Base-by-base conservation (phyloP, 140 eudicot species). In the Stevia rebaudiana region DNA sequence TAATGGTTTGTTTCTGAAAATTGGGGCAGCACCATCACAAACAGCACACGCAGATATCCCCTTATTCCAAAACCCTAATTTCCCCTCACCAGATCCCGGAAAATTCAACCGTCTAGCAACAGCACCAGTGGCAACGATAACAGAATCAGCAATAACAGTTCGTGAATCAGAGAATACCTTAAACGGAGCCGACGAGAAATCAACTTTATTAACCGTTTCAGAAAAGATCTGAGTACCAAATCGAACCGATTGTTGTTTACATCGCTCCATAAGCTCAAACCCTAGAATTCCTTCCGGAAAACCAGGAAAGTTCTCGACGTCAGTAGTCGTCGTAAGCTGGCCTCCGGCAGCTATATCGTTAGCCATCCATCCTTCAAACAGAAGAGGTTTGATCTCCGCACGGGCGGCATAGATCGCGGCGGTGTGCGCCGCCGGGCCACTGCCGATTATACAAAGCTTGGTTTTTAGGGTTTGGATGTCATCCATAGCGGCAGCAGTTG, bases 361-460 rank as follows among this genome's bases (percentile, higher is more conserved):
- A 51, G 98, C 98, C 98, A 92, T 87, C 92, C 89, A 85, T 1
- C 98, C 98, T 65, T 92, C 98, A 63, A 92, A 92, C 0, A 92
- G 80, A 28, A 92, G 9, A 0, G 98, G 98, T 17, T 81, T 80
- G 25, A 92, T 85, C 66, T 92, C 92, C 10, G 98, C 98, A 1
- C 98, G 82, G 22, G 96, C 88, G 16, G 98, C 98, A 73, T 92
- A 92, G 60, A 92, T 88, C 22, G 98, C 98, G 39, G 98, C 98
- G 11, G 98, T 92, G 76, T 92, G 98, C 11, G 95, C 98, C 0
- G 98, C 98, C 2, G 98, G 98, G 39, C 98, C 98, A 16, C 95
- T 84, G 0, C 98, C 98, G 64, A 92, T 81, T 66, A 92, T 92
- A 61, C 98, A 92, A 66, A 92, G 77, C 23, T 84, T 83, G 11